phyloP scores from a whole-genome alignment of 2,329 filamentous ascomycete genomes.

The Microsporum audouinii region DNA sequence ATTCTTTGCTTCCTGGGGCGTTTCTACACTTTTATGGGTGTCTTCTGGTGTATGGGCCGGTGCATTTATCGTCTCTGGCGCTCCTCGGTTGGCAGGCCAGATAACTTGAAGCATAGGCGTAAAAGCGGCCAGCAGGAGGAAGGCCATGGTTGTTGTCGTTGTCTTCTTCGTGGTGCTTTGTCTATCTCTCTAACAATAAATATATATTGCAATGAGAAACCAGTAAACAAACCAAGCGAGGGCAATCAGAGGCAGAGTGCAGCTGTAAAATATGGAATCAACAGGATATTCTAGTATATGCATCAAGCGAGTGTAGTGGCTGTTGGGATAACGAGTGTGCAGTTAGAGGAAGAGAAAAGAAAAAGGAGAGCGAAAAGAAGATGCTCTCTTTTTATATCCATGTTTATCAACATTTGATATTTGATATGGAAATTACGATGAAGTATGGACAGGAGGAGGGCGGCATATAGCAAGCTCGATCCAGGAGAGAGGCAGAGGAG shows the following conservation, averaged over 20 bases:
- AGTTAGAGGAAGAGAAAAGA: not conserved
- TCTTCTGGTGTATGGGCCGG: not conserved
- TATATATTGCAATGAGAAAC: not conserved
- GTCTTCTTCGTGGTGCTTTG: not conserved
- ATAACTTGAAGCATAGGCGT: not conserved
- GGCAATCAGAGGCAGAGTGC: not conserved
- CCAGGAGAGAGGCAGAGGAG: not conserved
- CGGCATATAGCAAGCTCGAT: not conserved
- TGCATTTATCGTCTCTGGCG: not conserved
- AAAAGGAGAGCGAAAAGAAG: not conserved
- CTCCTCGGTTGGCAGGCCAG: not conserved
- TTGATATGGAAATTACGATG: not conserved
- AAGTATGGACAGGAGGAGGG: not conserved
- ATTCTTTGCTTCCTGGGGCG: no score
- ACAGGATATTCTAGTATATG: not conserved
- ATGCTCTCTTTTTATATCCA: not conserved
- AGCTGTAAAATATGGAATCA: not conserved
- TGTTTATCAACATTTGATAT: not conserved
- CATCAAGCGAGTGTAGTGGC: not conserved
- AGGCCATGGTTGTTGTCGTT: not conserved
- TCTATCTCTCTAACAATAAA: not conserved
- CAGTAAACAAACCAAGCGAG: not conserved
- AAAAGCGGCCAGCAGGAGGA: not conserved
- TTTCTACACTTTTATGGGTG: no score
- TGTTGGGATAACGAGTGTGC: not conserved